Conservation (phyloP, 2,329 filamentous ascomycete genomes). For the Dactylellina haptotyla region DNA sequence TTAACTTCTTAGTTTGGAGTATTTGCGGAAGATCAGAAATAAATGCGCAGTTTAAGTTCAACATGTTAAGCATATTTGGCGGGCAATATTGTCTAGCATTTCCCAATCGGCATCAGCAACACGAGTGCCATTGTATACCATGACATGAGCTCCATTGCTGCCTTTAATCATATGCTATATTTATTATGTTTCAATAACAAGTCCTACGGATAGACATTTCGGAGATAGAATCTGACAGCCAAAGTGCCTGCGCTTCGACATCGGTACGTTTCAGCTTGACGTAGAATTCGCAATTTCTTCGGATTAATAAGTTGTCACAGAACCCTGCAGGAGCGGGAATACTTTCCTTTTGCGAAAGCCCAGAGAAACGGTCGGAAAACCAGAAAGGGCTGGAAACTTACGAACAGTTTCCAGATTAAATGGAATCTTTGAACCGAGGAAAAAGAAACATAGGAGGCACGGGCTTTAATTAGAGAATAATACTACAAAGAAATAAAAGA, state of each 20-base stretch:
- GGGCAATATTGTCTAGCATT: conserved; percentile 42
- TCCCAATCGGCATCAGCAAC: conserved; percentile 40
- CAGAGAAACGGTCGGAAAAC: no score
- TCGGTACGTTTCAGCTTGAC: conserved; percentile 49
- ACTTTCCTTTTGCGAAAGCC: conserved; percentile 3
- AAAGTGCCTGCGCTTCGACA: conserved; percentile 10
- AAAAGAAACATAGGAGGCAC: no score
- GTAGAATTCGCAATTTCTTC: conserved; percentile 52
- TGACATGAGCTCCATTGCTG: not conserved
- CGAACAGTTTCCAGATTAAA: no score
- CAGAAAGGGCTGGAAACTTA: no score
- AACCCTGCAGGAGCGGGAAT: conserved; percentile 32
- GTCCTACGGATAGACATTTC: not conserved
- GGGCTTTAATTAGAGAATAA: no score
- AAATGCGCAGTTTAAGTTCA: conserved; percentile 38
- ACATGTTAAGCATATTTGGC: conserved; percentile 27
- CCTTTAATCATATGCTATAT: not conserved
- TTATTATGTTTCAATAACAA: not conserved
- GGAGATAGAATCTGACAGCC: not conserved
- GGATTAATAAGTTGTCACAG: conserved; percentile 48
- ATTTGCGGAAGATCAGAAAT: conserved; percentile 42
- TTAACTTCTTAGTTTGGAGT: conserved; percentile 18
- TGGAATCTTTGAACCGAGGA: no score
- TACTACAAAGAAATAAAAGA: no score
- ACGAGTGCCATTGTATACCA: conserved; percentile 12